Base-by-base conservation (phyloP, 2,329 filamentous ascomycete species). In the Penicillium sp. region DNA sequence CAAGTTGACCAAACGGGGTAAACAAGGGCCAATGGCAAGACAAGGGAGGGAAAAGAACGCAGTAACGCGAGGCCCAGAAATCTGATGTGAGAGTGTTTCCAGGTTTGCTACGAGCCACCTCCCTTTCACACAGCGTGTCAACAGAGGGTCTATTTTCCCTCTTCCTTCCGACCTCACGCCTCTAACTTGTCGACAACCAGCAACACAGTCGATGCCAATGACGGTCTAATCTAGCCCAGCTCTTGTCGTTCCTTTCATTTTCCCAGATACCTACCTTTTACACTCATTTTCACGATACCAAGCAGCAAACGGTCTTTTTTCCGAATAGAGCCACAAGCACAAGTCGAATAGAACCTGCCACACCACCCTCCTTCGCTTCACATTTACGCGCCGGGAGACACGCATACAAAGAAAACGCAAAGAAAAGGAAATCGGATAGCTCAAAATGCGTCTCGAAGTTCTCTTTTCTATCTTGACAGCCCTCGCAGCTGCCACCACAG, bases 201-300 rank as follows among this genome's bases (percentile, higher is more conserved):
- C 37, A 42, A 47, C 46, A 31, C 33, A 13, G 19, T 44, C 43
- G 40, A 52, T 23, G 42, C 44, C 46, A 3, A 33, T 42, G 23
- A 51, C 54, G 43, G 48, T 33, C 31, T 44, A 52, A 53, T 49
- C 13, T 16, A 42, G 52, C 39, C 57, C 45, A 59, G 52, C 55
- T 59, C 57, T 40, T 47, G 52, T 58, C 62, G 43, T 54, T 62
- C 61, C 9, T 62, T 64, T 56, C 14, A 18, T 37, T 43, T 28
- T 6, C 14, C 26, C 31, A 19, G 11, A 13, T 18, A 24, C 21
- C 36, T 40, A 50, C 52, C 43, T 28, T 44, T 45, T 55, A 16
- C 44, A 21, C 39, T 52, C 33, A 16, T 42, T 59, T 40, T 19
- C 19, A 54, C 28, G 42, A 45, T 54, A 43, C 28, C 3, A 28